Evolutionary conservation across 2,329 filamentous ascomycete genomes (phyloP), one percentile per base, ranked within the genome.

Genomic region (Ascochyta lentis): DNA sequence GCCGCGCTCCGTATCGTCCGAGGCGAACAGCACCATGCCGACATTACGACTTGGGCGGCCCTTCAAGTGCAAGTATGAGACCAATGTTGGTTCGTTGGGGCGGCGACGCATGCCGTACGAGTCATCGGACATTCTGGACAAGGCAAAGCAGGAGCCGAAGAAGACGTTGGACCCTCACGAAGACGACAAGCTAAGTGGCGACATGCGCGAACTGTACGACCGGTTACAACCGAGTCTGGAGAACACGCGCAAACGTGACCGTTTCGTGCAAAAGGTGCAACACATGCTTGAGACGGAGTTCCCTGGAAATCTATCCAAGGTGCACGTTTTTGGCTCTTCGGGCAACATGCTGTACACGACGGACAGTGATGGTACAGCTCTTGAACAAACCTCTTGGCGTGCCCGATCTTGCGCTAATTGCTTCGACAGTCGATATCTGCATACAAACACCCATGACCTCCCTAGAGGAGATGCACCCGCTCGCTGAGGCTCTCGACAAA

Each of bases 311-410:
- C 85, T 96, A 58, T 97, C 97, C 70, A 88, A 86, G 64, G 95
- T 97, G 33, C 89, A 95, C 74, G 86, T 98, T 15, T 99, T 99
- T 83, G 95, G 95, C n/a, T 98, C 95, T 5, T 98, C 95, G 4
- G 95, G 95, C 43, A 99, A 99, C 76, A 80, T 95, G 74, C 81
- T 99, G 53, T 97, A 92, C 77, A 96, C 94, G 31, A 93, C 92
- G 76, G 92, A 97, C 72, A 99, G 95, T 48, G 95, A 99, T 80
- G 91, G 92, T 96, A 81, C 68, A 87, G 31, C 26, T 39, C 5
- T 22, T 15, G 13, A 3, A 33, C 26, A 24, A 35, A 12, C 13
- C 6, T 9, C 7, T 34, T 22, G 10, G 5, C 13, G 16, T 3
- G 13, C 16, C 33, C 23, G 16, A n/a, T 26, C 15, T 7, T 23